Conservation (phyloP, 805 yeast species). For the Hanseniaspora clermontiae region DNA sequence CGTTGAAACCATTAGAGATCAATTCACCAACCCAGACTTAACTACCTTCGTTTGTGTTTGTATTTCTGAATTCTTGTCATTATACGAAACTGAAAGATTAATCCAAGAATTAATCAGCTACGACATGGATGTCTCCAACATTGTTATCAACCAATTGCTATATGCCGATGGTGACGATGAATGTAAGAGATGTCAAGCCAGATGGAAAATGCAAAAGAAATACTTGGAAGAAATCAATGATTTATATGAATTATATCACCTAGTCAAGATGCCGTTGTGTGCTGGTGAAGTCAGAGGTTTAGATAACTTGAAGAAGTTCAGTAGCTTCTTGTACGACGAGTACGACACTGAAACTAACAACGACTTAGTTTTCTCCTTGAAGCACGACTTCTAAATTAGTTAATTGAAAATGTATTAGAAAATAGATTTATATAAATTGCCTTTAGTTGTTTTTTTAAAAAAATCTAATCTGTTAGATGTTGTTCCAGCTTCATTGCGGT, state of each 20-base stretch:
- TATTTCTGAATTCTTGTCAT: conserved; percentile 88
- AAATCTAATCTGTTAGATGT: background rate
- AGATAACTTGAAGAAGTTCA: conserved; percentile 69
- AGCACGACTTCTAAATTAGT: conserved; percentile 25
- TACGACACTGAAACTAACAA: conserved; percentile 54
- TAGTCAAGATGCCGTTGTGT: conserved; percentile 88
- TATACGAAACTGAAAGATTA: conserved; percentile 95
- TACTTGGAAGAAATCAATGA: conserved; percentile 92
- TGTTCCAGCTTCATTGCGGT: conserved; percentile 11
- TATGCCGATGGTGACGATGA: conserved; percentile 65
- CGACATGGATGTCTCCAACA: conserved; percentile 92
- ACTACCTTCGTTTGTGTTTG: conserved; percentile 96
- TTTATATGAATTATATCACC: conserved; percentile 90
- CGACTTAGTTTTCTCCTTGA: conserved; percentile 15
- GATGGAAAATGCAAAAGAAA: conserved; percentile 93
- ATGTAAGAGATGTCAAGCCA: conserved; percentile 81
- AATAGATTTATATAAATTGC: background rate
- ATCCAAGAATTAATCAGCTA: conserved; percentile 90
- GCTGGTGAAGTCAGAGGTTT: conserved; percentile 93
- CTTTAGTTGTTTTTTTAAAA: background rate
- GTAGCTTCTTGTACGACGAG: conserved; percentile 65
- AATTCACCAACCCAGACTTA: conserved; percentile 88
- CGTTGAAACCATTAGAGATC: conserved; percentile 81
- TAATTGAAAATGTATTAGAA: too few species aligned
- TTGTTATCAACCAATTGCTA: conserved; percentile 85